These are phyloP conservation scores for Stromatinia cepivora DNA, from an alignment of 2,329 filamentous ascomycete genomes.

Conservation along the genomic window DNA sequence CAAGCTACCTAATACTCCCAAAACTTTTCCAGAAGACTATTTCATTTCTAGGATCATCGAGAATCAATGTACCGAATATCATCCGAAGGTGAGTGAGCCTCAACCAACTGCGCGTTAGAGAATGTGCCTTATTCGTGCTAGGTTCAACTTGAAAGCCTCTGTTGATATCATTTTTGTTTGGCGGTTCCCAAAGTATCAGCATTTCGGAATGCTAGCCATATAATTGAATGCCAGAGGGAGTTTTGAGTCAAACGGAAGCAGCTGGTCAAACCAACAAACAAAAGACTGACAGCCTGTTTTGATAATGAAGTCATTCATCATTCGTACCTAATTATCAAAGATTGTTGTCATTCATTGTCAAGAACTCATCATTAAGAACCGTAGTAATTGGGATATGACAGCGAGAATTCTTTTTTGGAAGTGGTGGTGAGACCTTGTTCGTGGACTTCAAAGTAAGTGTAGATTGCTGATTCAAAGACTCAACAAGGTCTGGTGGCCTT, in stretches of 20 bases:
- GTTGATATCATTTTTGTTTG: background rate
- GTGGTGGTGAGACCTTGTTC: background rate
- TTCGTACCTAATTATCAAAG: background rate
- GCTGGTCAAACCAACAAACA: background rate
- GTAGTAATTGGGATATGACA: slow-evolving; percentile 9
- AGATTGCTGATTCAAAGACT: background rate
- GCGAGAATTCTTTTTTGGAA: background rate
- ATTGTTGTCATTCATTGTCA: background rate
- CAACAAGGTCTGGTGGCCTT: background rate
- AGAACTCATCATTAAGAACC: background rate
- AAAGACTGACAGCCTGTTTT: background rate
- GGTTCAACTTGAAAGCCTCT: background rate
- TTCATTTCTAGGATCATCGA: background rate
- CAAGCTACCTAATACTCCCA: no score
- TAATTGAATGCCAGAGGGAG: background rate
- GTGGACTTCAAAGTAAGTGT: background rate
- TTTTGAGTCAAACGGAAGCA: background rate
- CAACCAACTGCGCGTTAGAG: background rate
- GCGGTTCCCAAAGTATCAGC: no score
- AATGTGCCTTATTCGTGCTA: background rate
- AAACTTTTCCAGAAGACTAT: background rate
- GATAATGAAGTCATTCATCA: background rate
- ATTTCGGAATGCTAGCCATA: background rate
- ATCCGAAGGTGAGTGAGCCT: background rate
- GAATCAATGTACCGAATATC: background rate